Evolutionary conservation across 768 basidiomycete genomes (phyloP), one percentile per base, ranked within the genome.

Genomic region (Russula abietina): DNA sequence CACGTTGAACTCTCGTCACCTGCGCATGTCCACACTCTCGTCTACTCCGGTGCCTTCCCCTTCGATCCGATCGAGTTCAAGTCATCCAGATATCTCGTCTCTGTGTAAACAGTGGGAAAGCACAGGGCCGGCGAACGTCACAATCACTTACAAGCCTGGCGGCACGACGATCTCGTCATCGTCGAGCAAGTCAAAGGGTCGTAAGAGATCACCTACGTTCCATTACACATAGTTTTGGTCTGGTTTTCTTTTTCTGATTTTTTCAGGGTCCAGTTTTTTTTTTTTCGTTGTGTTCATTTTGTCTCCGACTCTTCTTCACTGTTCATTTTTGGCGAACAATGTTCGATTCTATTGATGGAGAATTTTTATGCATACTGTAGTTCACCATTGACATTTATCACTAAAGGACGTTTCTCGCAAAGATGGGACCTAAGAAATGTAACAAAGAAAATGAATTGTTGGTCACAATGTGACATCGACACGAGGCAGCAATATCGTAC

Each of bases 121-220:
- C 10, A 70, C 76, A 8, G 85, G 87, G 5, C 84, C 86, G 10
- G 85, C 84, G 41, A 84, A 84, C 67, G 75, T 80, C 71, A 86
- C 84, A 19, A 71, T 74, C 55, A 75, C 79, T 54, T 81, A 77
- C 66, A 78, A 78, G 65, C 72, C 77, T 6, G 66, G 71, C 41
- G 57, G 58, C 53, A 52, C 65, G 11, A 57, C 59, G 16, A 48
- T 59, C 55, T 43, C 62, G n/a, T 26, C 63, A n/a, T 60, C 63
- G 19, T 51, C 63, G 32, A 60, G 39, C 62, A 64, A 55, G 48
- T 51, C 53, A 48, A 64, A 56, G 33, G 49, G 49, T n/a, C 63
- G 54, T 30, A 64, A 60, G 54, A 64, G 41, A 51, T 59, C 62
- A 10, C 54, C 63, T 28, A 55, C 54, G 11, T 64, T 64, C 39